Conservation (phyloP, 345 rosid genomes). For the Mallotus nudiflorus region DNA sequence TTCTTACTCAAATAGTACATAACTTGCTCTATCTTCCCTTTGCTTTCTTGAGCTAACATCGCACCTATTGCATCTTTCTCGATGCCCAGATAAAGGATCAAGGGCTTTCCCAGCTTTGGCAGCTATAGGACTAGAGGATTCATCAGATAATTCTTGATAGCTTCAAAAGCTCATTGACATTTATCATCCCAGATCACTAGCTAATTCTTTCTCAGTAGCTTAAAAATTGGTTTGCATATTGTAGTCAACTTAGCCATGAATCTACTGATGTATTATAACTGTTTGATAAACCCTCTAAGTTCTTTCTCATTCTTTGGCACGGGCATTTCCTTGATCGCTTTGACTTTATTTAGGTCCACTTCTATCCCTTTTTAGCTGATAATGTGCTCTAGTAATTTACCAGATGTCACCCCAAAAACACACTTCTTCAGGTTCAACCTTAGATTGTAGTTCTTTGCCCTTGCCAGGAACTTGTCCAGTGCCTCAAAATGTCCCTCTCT, state of each 20-base stretch:
- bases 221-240: not conserved
- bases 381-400: not conserved
- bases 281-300: not conserved
- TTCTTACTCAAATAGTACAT: no score
- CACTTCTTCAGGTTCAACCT: not conserved
- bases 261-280: not conserved
- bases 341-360: not conserved
- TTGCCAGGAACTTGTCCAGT: not conserved
- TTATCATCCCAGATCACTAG: not conserved
- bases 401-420: not conserved
- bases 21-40: no score
- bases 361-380: not conserved
- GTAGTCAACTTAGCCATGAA: not conserved
- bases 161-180: not conserved
- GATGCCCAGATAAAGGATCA: not conserved
- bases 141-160: not conserved
- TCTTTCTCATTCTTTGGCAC: no score
- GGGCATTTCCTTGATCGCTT: not conserved
- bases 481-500: not conserved
- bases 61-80: not conserved
- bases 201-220: not conserved
- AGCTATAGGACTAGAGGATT: not conserved
- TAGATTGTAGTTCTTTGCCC: fast-evolving
- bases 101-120: not conserved
- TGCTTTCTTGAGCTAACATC: no score